Evolutionary conservation across 768 basidiomycete species (phyloP).

Genomic region (Leccinellum albellum): DNA sequence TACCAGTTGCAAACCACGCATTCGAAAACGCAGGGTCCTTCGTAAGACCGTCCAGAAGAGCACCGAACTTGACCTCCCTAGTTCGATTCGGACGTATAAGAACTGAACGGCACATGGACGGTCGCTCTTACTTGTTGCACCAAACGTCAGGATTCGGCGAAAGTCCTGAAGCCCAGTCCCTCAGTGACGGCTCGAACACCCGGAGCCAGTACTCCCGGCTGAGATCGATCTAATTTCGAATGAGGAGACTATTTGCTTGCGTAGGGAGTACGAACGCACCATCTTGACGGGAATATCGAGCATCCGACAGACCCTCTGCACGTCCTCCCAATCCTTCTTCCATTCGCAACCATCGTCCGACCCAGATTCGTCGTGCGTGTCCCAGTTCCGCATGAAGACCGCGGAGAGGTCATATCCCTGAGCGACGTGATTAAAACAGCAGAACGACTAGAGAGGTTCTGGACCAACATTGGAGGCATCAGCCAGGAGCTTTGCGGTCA

Average conservation of each 20-base stretch:
- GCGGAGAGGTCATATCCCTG: slow-evolving; percentile 83
- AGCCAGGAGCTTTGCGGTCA: slow-evolving; percentile 72
- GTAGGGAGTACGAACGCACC: slow-evolving; percentile 36
- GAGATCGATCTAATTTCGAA: slow-evolving; percentile 65
- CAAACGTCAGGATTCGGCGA: slow-evolving; percentile 93
- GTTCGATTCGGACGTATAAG: background rate
- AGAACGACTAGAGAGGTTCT: background rate
- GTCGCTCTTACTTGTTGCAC: slow-evolving; percentile 68
- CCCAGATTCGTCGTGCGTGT: slow-evolving; percentile 76
- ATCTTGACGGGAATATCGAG: slow-evolving; percentile 72
- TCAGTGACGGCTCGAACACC: slow-evolving; percentile 85
- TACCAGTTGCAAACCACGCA: slow-evolving; percentile 82
- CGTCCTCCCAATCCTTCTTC: slow-evolving; percentile 94
- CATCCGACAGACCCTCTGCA: slow-evolving; percentile 70
- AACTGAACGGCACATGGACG: background rate
- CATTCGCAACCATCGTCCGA: slow-evolving; percentile 87
- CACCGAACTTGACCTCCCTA: slow-evolving; percentile 91
- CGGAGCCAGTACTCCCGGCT: slow-evolving; percentile 86
- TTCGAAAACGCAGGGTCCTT: slow-evolving; percentile 28
- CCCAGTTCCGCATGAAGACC: slow-evolving; percentile 97
- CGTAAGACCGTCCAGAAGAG: slow-evolving; percentile 63
- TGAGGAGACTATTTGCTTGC: slow-evolving; percentile 3
- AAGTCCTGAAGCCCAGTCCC: slow-evolving; percentile 68
- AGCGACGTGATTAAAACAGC: background rate
- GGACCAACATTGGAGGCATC: slow-evolving; percentile 46